Percentiles rank a stretch among this genome's conserved stretches.
Conservation (phyloP, 2,329 filamentous ascomycete genomes). For the Aureobasidium pullulans region DNA sequence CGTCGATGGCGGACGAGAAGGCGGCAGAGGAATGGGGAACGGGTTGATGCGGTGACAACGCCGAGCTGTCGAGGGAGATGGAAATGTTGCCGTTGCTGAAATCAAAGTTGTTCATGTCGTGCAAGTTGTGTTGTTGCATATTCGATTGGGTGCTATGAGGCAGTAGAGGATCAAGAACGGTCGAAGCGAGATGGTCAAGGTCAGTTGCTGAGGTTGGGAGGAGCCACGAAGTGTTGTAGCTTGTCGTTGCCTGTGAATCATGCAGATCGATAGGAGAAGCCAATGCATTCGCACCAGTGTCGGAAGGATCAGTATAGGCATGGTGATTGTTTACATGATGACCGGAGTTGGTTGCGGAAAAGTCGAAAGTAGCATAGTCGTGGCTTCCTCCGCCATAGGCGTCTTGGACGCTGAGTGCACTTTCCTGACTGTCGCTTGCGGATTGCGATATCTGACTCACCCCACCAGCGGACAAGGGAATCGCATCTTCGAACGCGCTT, state of each 20-base stretch:
- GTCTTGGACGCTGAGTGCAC: constrained; percentile 24
- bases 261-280: constrained; percentile 8
- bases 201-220: background rate
- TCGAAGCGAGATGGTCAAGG: constrained; percentile 14
- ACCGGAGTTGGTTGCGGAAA: background rate
- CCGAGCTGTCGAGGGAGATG: constrained; percentile 29
- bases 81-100: constrained; percentile 34
- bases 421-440: constrained; percentile 8
- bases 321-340: background rate
- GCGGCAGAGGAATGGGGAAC: background rate
- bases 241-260: background rate
- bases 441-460: constrained; percentile 5
- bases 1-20: background rate
- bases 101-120: constrained; percentile 31
- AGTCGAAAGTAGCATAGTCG: constrained; percentile 17
- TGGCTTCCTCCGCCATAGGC: constrained; percentile 19
- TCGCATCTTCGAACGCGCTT: background rate
- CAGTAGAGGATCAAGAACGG: constrained; percentile 4
- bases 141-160: background rate
- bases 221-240: background rate
- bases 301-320: background rate
- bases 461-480: background rate
- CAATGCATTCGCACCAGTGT: background rate
- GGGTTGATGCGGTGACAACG: background rate
- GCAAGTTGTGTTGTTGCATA: background rate